phyloP scores from a whole-genome alignment of 805 yeast species.

The Ogataea naganishii region DNA sequence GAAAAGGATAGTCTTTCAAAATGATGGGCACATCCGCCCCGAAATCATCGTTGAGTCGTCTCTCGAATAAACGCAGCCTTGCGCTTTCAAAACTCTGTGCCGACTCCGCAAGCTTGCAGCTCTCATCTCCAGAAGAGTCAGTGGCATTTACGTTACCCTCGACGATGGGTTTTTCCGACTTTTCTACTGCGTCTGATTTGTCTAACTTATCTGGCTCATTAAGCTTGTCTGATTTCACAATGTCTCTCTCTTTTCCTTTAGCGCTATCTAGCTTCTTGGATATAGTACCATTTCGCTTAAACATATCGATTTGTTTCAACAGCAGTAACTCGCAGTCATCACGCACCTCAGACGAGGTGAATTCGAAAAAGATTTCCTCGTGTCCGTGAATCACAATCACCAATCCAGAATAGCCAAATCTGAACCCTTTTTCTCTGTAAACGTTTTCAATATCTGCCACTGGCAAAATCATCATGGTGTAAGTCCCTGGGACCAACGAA shows the following conservation, averaged over 20 bases:
- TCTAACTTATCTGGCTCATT: constrained; percentile 4
- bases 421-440: constrained; percentile 56
- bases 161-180: neutral
- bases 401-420: constrained; percentile 64
- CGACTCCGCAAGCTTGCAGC: constrained; percentile 21
- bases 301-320: constrained; percentile 39
- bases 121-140: constrained; percentile 18
- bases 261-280: constrained; percentile 8
- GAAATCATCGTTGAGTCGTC: constrained; percentile 45
- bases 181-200: constrained; percentile 5
- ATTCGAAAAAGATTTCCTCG: constrained; percentile 73
- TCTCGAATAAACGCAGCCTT: constrained; percentile 58
- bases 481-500: constrained; percentile 68
- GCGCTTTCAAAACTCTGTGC: constrained; percentile 39
- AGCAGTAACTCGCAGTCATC: constrained; percentile 63
- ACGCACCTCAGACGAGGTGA: constrained; percentile 51
- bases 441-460: constrained; percentile 63
- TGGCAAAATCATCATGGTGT: constrained; percentile 79
- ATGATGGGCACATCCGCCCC: constrained; percentile 65
- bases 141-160: no score
- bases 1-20: constrained; percentile 53
- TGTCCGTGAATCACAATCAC: constrained; percentile 64
- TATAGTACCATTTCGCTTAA: constrained; percentile 16
- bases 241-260: constrained; percentile 1
- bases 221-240: neutral